Conservation (phyloP, 352 stramenopile genomes). For the Globisporangium echinulatum region DNA sequence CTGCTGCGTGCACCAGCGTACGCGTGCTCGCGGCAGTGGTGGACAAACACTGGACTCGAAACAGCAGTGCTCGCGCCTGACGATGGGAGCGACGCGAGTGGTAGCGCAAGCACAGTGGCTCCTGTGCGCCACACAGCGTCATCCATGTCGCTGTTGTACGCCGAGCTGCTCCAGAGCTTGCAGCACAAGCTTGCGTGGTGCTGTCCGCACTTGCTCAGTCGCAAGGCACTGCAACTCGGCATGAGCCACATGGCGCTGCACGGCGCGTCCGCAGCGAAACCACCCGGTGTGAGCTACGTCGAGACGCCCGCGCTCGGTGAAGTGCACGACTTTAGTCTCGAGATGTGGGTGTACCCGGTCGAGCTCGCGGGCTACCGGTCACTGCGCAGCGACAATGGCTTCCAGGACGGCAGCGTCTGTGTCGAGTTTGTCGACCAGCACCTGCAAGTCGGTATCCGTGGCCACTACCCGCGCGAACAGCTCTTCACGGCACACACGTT, state of each 20-base stretch:
- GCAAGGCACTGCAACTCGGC: constrained; percentile 68
- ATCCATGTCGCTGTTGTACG: constrained; percentile 69
- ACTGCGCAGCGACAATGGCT: constrained; percentile 68
- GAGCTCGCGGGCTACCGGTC: constrained; percentile 58
- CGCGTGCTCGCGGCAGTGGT: constrained; percentile 46
- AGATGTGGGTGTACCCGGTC: constrained; percentile 74
- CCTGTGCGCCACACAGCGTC: constrained; percentile 53
- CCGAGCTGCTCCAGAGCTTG: constrained; percentile 56
- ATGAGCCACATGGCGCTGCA: constrained; percentile 15
- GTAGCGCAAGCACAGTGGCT: constrained; percentile 18
- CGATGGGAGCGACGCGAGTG: constrained; percentile 1
- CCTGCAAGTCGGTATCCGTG: constrained; percentile 65
- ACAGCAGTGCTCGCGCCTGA: constrained; percentile 1
- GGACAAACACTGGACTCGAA: constrained; percentile 45
- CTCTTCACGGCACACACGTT: constrained; percentile 54
- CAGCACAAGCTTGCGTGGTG: constrained; percentile 53
- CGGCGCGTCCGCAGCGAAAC: constrained; percentile 20
- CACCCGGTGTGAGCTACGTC: constrained; percentile 55
- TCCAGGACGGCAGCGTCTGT: constrained; percentile 61
- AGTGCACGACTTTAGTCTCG: constrained; percentile 61
- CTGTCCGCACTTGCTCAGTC: constrained; percentile 20
- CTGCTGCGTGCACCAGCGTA: constrained; percentile 57
- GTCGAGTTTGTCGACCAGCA: constrained; percentile 62
- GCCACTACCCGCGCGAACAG: constrained; percentile 63
- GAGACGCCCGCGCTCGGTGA: constrained; percentile 60